These are phyloP conservation scores for Candida dajiaensis DNA, from an alignment of 805 yeast genomes.

Conservation along the genomic window DNA sequence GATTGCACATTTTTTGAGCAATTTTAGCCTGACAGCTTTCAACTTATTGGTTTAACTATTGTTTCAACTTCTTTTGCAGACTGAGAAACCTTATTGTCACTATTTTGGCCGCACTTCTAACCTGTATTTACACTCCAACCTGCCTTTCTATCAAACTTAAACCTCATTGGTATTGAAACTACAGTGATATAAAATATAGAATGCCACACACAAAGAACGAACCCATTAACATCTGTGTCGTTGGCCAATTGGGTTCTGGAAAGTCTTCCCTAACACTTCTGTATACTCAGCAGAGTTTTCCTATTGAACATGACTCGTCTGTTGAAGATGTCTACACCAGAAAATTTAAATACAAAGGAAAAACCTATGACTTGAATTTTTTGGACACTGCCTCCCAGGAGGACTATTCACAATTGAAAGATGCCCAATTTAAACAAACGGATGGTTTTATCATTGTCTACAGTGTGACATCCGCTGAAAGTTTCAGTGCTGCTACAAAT, in stretches of 20 bases:
- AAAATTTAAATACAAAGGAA: slow-evolving; percentile 48
- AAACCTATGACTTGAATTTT: slow-evolving; percentile 47
- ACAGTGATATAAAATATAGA: neutral
- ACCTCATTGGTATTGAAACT: no score
- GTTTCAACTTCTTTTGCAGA: no score
- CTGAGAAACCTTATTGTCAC: no score
- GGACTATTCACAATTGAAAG: slow-evolving; percentile 67
- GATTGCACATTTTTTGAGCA: no score
- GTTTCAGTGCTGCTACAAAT: slow-evolving; percentile 9
- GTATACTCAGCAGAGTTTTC: slow-evolving; percentile 55
- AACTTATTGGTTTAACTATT: no score
- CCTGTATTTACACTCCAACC: no score
- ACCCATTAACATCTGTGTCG: slow-evolving; percentile 31
- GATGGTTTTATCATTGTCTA: slow-evolving; percentile 19
- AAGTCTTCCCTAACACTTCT: slow-evolving; percentile 62
- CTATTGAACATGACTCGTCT: slow-evolving; percentile 62
- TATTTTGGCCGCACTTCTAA: no score
- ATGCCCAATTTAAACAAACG: slow-evolving; percentile 27
- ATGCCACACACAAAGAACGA: neutral
- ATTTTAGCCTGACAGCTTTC: no score
- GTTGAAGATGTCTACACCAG: slow-evolving; percentile 62
- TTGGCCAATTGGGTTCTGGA: slow-evolving; percentile 69
- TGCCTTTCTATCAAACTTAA: no score
- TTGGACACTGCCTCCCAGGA: slow-evolving; percentile 80
- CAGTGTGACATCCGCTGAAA: slow-evolving; percentile 10